Conservation (phyloP, 495 filamentous ascomycete species). For the Neurospora hispaniola region DNA sequence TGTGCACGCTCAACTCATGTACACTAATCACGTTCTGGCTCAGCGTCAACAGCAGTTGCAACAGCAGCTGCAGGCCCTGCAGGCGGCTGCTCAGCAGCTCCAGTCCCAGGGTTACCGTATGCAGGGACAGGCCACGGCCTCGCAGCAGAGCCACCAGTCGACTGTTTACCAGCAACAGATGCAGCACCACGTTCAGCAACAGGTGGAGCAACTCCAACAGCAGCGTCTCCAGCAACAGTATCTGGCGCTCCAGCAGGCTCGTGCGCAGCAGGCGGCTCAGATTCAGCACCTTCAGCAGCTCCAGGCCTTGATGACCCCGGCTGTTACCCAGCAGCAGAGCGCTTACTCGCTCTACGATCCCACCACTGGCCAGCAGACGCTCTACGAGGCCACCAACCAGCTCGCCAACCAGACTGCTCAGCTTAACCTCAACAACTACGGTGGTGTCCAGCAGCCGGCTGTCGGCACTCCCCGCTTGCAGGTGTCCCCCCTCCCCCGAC, state of each 20-base stretch:
- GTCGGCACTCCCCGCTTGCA: conserved; percentile 51
- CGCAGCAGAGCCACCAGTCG: conserved; percentile 30
- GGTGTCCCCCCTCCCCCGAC: conserved; percentile 65
- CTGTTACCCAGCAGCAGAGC: conserved; percentile 33
- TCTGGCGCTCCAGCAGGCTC: background rate
- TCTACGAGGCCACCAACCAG: conserved; percentile 37
- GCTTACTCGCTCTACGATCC: conserved; percentile 77
- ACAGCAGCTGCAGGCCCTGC: conserved; percentile 46
- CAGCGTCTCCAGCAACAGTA: conserved; percentile 4
- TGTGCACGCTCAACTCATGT: conserved; percentile 70
- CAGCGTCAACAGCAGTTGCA: conserved; percentile 79
- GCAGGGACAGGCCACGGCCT: conserved; percentile 33
- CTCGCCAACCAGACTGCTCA: conserved; percentile 20
- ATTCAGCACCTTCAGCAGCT: conserved; percentile 46
- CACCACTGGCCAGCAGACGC: conserved; percentile 67
- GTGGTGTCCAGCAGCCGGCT: conserved; percentile 27
- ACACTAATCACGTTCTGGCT: conserved; percentile 74
- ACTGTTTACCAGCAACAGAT: conserved; percentile 37
- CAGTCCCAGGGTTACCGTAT: conserved; percentile 71
- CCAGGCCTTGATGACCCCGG: conserved; percentile 52
- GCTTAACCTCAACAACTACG: conserved; percentile 14
- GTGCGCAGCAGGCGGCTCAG: conserved; percentile 17
- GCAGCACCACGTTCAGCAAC: conserved; percentile 11
- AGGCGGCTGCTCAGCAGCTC: conserved; percentile 62
- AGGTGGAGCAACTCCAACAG: conserved; percentile 37